phyloP scores from a whole-genome alignment of 495 filamentous ascomycete species.

The Sabuloglossum arenarium region DNA sequence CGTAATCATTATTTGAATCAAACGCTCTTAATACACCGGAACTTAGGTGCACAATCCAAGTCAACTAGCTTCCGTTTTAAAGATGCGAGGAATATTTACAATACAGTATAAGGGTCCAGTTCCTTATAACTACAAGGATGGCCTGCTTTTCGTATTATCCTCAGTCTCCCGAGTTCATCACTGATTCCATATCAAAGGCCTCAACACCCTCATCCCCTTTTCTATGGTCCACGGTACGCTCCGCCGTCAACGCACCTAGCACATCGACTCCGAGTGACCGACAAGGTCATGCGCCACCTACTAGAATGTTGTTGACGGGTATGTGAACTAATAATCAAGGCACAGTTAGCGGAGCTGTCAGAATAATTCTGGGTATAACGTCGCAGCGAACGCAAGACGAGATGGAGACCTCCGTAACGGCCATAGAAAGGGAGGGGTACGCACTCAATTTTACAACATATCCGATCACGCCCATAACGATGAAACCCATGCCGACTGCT shows the following conservation, averaged over 20 bases:
- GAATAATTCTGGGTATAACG: neutral
- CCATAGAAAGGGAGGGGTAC: conserved; percentile 10
- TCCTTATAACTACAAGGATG: neutral
- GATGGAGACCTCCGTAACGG: no score
- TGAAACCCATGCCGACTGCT: conserved; percentile 81
- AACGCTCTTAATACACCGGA: neutral
- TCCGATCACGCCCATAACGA: conserved; percentile 72
- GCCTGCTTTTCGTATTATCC: neutral
- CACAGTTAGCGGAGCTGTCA: neutral
- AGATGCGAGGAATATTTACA: neutral
- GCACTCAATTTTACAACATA: conserved; percentile 87
- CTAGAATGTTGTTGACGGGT: conserved; percentile 66
- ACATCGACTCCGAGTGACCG: neutral
- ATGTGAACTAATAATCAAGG: conserved; percentile 38
- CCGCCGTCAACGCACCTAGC: neutral
- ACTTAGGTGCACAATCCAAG: no score
- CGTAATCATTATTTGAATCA: no score
- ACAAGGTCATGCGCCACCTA: conserved; percentile 37
- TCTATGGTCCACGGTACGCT: neutral
- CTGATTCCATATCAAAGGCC: neutral
- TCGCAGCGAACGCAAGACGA: neutral
- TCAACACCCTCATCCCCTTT: neutral
- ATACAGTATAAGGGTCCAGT: neutral
- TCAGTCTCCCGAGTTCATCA: neutral
- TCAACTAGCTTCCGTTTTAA: neutral